phyloP scores from a whole-genome alignment of 148 eudicot genomes.

The Vaccinium myrtillus region DNA sequence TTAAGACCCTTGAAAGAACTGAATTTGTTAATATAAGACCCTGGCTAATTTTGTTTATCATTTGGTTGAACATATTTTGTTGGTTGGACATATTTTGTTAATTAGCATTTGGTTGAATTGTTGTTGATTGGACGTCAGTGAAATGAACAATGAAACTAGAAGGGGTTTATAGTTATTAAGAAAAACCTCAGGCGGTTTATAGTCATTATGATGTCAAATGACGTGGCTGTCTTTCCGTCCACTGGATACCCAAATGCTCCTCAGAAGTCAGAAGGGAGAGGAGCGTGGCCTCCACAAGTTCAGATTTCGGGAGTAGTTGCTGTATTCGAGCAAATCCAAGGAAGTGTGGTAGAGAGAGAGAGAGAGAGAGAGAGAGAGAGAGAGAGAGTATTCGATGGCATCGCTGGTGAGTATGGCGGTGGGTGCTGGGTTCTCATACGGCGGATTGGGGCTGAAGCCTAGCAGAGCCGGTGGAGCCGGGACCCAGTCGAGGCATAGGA shows the following conservation, averaged over 20 bases:
- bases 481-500: background rate
- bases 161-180: no score
- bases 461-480: conserved; percentile 9
- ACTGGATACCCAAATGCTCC: background rate
- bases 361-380: background rate
- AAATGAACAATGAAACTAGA: no score
- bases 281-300: background rate
- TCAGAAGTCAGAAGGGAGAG: background rate
- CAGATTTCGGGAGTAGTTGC: background rate
- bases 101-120: no score
- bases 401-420: conserved; percentile 25
- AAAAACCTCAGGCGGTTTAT: no score
- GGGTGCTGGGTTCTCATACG: conserved; percentile 26
- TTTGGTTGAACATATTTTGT: no score
- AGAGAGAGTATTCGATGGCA: conserved; percentile 26
- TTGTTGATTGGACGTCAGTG: no score
- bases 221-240: background rate
- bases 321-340: background rate
- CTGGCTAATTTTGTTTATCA: no score
- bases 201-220: no score
- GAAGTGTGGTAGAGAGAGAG: background rate
- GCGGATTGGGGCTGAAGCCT: conserved; percentile 7
- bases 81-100: no score
- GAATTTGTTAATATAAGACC: no score
- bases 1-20: no score